Evolutionary conservation across 1,139 yeast species (phyloP).

Genomic region (Hyphopichia wangnamkhiaoensis): DNA sequence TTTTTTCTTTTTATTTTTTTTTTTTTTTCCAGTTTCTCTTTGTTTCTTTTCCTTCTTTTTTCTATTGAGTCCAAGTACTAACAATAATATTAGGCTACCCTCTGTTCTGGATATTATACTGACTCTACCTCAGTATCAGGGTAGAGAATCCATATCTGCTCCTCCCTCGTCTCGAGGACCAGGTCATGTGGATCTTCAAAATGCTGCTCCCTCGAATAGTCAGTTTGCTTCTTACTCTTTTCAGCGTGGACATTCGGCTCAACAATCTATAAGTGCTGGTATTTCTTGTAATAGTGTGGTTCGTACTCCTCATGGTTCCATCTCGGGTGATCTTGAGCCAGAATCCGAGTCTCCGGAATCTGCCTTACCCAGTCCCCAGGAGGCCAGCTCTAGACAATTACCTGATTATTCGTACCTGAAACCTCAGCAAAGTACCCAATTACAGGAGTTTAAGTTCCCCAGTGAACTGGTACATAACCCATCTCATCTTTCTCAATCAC

Average conservation of each 20-base stretch:
- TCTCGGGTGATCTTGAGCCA: background rate
- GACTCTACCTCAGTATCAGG: background rate
- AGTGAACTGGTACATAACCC: too few species aligned
- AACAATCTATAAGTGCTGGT: background rate
- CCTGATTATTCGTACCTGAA: background rate
- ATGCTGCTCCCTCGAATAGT: too few species aligned
- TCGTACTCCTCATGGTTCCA: slow-evolving; percentile 1
- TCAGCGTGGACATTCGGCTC: too few species aligned
- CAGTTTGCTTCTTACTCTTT: too few species aligned
- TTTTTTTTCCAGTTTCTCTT: too few species aligned
- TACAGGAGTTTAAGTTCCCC: background rate
- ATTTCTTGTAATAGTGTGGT: background rate
- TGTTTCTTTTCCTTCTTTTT: too few species aligned
- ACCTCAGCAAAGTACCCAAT: too few species aligned
- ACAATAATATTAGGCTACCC: background rate
- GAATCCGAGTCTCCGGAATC: background rate
- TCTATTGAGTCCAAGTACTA: background rate
- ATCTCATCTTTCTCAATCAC: too few species aligned
- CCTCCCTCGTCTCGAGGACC: too few species aligned
- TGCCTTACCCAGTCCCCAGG: slow-evolving; percentile 2
- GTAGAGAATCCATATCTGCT: background rate
- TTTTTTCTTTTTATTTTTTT: too few species aligned
- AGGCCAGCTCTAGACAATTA: background rate
- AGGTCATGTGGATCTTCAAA: too few species aligned
- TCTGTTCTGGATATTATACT: background rate